phyloP scores from a whole-genome alignment of 306 rosid species.

The Heteromeles arbutifolia region DNA sequence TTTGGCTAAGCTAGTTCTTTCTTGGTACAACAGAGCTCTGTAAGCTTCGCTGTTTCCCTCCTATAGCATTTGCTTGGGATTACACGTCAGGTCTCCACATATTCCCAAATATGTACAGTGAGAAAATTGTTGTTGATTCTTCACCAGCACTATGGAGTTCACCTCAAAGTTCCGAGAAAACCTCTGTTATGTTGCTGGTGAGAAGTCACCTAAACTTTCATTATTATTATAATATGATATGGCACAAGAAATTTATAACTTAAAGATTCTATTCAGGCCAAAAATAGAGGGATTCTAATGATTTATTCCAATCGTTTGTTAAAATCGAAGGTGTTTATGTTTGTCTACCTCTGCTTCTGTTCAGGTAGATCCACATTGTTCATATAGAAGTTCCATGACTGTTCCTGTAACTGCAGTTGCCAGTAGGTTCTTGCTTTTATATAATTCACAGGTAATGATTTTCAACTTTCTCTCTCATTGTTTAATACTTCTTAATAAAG shows the following conservation, averaged over 20 bases:
- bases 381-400: constrained; percentile 59
- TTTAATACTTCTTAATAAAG: neutral
- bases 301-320: constrained; percentile 7
- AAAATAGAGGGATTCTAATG: neutral
- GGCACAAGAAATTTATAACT: neutral
- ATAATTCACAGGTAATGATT: constrained; percentile 65
- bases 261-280: neutral
- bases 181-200: constrained; percentile 82
- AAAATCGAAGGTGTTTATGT: constrained; percentile 7
- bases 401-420: constrained; percentile 66
- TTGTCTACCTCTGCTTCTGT: constrained; percentile 26
- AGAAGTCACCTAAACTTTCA: constrained; percentile 10
- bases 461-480: neutral
- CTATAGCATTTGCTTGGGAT: constrained; percentile 95
- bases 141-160: constrained; percentile 82
- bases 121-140: constrained; percentile 80
- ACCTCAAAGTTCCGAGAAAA: constrained; percentile 52
- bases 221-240: constrained; percentile 10
- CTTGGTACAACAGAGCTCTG: constrained; percentile 66
- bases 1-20: constrained; percentile 23
- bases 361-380: constrained; percentile 97
- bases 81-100: constrained; percentile 79
- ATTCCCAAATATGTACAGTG: constrained; percentile 66
- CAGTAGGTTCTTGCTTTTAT: constrained; percentile 71
- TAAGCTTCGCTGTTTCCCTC: constrained; percentile 93